Evolutionary conservation across 345 rosid genomes (phyloP), one percentile per base, ranked within the genome.

Genomic region (Corchorus olitorius): DNA sequence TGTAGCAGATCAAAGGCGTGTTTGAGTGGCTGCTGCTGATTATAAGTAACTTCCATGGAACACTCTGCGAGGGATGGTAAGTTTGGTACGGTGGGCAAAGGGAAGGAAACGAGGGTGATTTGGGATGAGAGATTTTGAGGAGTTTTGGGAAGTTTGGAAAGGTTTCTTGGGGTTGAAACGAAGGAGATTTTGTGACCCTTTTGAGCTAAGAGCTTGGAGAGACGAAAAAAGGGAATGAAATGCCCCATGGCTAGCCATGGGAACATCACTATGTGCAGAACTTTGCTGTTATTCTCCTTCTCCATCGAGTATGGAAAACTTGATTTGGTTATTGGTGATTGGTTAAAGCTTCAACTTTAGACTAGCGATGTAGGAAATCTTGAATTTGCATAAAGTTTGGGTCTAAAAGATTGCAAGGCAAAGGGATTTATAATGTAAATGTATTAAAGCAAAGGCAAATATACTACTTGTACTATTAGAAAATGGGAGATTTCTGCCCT

Each of bases 231-330:
- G 8, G 86, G 86, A 16, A 76, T 86, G 11, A 88, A 76, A 72
- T 88, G 89, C 4, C 88, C 88, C 79, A 85, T 78, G 59, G 88
- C 88, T 45, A 85, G 78, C 88, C 88, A 85, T 85, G 88, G 88
- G 62, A 85, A 76, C 78, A 85, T 60, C 50, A 68, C 86, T 65
- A 85, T 13, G 80, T 85, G 76, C 63, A 83, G 56, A 61, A 22
- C 37, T 56, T 65, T 55, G 34, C 16, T 27, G 35, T 66, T 27
- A 27, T 27, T 27, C 27, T 27, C 27, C 27, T 27, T 46, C 22
- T 43, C 78, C 73, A 66, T 76, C 60, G 55, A 50, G 3, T 3
- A 33, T 8, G 8, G 43, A 5, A 49, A 65, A n/a, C 37, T 59
- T 12, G 27, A 1, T 27, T 27, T 27, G 27, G 27, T 27, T 27